Conservation (phyloP, 2,329 filamentous ascomycete genomes). For the Cadophora luteo-olivacea region DNA sequence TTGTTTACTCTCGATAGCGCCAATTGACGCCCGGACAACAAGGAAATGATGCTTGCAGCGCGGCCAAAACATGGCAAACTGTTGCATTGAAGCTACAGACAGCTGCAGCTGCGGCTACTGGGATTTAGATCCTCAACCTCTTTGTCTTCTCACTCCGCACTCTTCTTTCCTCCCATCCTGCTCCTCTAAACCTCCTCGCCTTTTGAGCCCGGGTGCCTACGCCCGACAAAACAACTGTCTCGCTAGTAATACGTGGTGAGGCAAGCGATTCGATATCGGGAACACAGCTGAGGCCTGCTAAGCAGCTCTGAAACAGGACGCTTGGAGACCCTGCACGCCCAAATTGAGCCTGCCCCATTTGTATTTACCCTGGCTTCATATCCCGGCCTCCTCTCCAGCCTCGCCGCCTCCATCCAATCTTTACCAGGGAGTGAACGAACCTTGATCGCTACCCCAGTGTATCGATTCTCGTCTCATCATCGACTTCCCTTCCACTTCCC, state of each 20-base stretch:
- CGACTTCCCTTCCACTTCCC: conserved; percentile 21
- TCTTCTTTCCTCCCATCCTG: conserved; percentile 1
- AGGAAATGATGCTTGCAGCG: conserved; percentile 6
- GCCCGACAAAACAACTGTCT: conserved; percentile 14
- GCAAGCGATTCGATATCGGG: conserved; percentile 24
- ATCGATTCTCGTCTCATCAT: conserved; percentile 36
- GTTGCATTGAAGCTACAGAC: not conserved
- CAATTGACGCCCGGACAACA: conserved; percentile 27
- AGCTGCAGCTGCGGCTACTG: not conserved
- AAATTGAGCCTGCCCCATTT: conserved; percentile 19
- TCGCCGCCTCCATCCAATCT: conserved; percentile 29
- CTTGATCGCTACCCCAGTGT: conserved; percentile 32
- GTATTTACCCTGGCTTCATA: conserved; percentile 9
- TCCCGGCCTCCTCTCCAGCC: conserved; percentile 14
- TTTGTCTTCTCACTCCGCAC: not conserved
- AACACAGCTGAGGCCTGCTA: conserved; percentile 20
- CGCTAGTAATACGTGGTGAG: conserved; percentile 4
- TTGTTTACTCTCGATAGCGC: conserved; percentile 23
- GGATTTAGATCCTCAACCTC: conserved; percentile 8
- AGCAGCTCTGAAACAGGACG: conserved; percentile 27
- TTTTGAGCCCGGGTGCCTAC: not conserved
- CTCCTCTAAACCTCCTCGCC: conserved; percentile 7
- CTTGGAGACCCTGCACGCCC: conserved; percentile 20
- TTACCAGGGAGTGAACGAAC: conserved; percentile 16
- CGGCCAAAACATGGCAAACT: conserved; percentile 24